A percentile compares a stretch with the other conserved stretches of the same genome.
Conservation (phyloP, 257 asterid genomes). For the Solanum gracilifrons region DNA sequence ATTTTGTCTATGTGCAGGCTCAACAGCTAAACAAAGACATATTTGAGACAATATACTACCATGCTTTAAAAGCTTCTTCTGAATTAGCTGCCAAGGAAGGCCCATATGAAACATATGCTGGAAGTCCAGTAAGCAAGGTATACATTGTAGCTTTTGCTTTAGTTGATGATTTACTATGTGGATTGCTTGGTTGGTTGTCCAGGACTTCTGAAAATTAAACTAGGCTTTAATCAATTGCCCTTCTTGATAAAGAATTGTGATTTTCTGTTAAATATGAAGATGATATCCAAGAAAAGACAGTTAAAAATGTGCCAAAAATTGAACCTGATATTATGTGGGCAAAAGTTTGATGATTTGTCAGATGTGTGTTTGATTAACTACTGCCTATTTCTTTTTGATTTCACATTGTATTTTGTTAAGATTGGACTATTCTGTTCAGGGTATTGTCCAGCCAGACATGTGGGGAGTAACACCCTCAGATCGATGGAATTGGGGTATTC, state of each 20-base stretch:
- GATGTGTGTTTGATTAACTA: not conserved
- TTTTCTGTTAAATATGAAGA: not conserved
- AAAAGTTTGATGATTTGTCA: not conserved
- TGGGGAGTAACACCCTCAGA: constrained; percentile 77
- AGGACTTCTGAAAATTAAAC: not conserved
- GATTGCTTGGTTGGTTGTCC: not conserved
- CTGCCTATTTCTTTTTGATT: not conserved
- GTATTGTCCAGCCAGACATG: constrained; percentile 92
- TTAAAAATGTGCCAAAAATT: not conserved
- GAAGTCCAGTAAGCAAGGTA: constrained; percentile 94
- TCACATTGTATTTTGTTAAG: not conserved
- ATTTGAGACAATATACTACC: constrained; percentile 88
- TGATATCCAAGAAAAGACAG: not conserved
- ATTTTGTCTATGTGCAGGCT: constrained; percentile 39
- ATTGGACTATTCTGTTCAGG: constrained; percentile 31
- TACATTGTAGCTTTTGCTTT: not conserved
- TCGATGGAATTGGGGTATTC: constrained; percentile 85
- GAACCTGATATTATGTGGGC: not conserved
- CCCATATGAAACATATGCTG: constrained; percentile 67
- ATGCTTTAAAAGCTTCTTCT: constrained; percentile 78
- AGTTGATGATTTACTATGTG: not conserved
- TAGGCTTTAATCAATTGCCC: not conserved
- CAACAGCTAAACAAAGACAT: constrained; percentile 88
- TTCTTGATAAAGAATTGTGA: not conserved
- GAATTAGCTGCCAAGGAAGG: constrained; percentile 70